These are phyloP conservation scores for Sphaerulina musiva DNA, from an alignment of 2,329 filamentous ascomycete genomes.

Conservation along the genomic window DNA sequence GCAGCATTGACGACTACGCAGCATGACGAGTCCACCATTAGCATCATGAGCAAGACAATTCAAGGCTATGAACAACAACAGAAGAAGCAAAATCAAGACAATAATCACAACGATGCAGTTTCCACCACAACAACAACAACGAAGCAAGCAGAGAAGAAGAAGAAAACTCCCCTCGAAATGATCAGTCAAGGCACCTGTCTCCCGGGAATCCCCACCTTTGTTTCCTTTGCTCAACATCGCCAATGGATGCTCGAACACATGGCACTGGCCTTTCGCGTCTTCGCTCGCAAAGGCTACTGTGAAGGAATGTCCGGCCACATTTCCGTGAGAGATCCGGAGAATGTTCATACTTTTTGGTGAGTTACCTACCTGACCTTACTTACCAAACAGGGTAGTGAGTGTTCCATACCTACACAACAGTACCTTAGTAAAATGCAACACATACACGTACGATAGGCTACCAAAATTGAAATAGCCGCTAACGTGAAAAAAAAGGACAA, in stretches of 20 bases:
- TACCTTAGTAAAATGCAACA: no score
- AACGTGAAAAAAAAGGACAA: constrained; percentile 43
- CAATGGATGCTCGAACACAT: constrained; percentile 59
- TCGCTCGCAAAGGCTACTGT: constrained; percentile 58
- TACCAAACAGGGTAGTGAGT: no score
- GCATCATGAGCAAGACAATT: constrained; percentile 17
- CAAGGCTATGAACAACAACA: constrained; percentile 4
- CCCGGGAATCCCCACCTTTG: constrained; percentile 52
- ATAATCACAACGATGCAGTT: constrained; percentile 5
- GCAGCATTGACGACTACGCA: no score
- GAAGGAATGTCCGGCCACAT: constrained; percentile 67
- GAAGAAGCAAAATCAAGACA: constrained; percentile 16
- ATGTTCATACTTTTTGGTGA: constrained; percentile 55
- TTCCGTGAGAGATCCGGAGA: constrained; percentile 59
- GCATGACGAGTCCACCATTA: no score
- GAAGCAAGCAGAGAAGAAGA: no score
- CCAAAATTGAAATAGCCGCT: background rate
- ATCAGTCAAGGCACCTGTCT: constrained; percentile 45
- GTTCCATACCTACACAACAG: no score
- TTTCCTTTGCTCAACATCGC: constrained; percentile 50
- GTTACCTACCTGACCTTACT: no score
- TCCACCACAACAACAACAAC: constrained; percentile 5
- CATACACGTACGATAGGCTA: no score
- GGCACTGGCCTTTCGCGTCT: constrained; percentile 62
- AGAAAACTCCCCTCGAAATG: constrained; percentile 32